These are phyloP conservation scores for Urochloa ruziziensis DNA, from an alignment of 176 grass and related monocot species.

Conservation along the genomic window DNA sequence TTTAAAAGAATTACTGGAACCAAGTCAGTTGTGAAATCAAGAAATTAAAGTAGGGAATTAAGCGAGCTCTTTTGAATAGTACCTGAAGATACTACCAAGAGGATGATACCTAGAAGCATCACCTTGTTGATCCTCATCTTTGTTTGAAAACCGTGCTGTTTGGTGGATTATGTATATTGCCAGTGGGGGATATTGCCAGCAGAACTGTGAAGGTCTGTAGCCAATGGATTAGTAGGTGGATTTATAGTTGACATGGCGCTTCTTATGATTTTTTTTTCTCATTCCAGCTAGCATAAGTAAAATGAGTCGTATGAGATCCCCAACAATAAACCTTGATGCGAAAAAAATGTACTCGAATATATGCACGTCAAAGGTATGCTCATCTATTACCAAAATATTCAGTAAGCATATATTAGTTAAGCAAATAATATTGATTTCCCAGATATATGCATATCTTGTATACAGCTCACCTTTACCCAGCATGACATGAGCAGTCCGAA, in stretches of 20 bases:
- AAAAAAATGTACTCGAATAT: neutral
- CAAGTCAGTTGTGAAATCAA: neutral
- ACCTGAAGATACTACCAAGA: neutral
- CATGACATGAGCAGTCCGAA: neutral
- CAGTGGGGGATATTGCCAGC: neutral
- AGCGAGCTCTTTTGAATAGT: too few relatives aligned
- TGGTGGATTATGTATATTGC: neutral
- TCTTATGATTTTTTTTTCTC: neutral
- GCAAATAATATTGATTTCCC: neutral
- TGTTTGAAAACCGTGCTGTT: neutral
- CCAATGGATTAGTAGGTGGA: neutral
- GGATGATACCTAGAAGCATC: neutral
- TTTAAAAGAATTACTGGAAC: neutral
- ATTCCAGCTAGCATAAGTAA: neutral
- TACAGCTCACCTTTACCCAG: neutral
- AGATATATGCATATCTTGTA: neutral
- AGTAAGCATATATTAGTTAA: neutral
- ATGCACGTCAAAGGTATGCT: neutral
- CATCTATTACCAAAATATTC: neutral
- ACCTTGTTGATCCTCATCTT: neutral
- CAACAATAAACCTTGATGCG: too few relatives aligned
- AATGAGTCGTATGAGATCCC: neutral
- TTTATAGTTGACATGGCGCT: neutral
- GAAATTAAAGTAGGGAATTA: too few relatives aligned
- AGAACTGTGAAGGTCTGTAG: neutral